Evolutionary conservation across 2,329 filamentous ascomycete genomes (phyloP).

Genomic region (Cladosporium sp.): DNA sequence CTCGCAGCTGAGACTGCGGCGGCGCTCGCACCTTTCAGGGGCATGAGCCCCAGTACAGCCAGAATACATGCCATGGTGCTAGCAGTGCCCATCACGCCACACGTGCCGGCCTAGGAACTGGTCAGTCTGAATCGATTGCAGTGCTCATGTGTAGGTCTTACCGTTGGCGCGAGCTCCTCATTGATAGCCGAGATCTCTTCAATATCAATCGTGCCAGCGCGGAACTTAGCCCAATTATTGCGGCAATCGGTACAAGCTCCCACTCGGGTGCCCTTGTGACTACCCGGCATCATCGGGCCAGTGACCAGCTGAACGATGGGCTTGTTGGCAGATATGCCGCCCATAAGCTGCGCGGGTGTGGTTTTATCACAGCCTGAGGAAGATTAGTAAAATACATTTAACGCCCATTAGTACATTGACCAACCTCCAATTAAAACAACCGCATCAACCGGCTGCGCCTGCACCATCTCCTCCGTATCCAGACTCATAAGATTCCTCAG

Average conservation of each 20-base stretch:
- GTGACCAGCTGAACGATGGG: slow-evolving; percentile 63
- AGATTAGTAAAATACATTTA: slow-evolving; percentile 25
- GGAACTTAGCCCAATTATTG: slow-evolving; percentile 65
- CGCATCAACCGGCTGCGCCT: slow-evolving; percentile 66
- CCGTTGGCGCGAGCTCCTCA: slow-evolving; percentile 66
- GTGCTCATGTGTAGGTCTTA: slow-evolving; percentile 29
- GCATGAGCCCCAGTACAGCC: slow-evolving; percentile 49
- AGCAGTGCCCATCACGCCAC: slow-evolving; percentile 54
- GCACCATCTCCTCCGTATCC: slow-evolving; percentile 75
- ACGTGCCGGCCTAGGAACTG: slow-evolving; percentile 37
- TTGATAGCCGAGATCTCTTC: slow-evolving; percentile 67
- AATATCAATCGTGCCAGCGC: slow-evolving; percentile 60
- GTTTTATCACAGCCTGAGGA: slow-evolving; percentile 68
- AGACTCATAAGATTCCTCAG: slow-evolving; percentile 70
- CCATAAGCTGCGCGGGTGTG: slow-evolving; percentile 68
- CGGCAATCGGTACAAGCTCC: slow-evolving; percentile 71
- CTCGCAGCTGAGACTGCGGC: slow-evolving; percentile 49
- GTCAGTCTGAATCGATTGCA: neutral
- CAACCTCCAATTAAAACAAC: slow-evolving; percentile 59
- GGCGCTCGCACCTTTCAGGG: slow-evolving; percentile 46
- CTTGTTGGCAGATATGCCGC: slow-evolving; percentile 67
- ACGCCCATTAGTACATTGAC: slow-evolving; percentile 72
- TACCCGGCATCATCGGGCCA: slow-evolving; percentile 70
- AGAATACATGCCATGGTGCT: slow-evolving; percentile 52
- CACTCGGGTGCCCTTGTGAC: slow-evolving; percentile 56